Base-by-base conservation (phyloP, 768 basidiomycete genomes). In the Mycena sanguinolenta region DNA sequence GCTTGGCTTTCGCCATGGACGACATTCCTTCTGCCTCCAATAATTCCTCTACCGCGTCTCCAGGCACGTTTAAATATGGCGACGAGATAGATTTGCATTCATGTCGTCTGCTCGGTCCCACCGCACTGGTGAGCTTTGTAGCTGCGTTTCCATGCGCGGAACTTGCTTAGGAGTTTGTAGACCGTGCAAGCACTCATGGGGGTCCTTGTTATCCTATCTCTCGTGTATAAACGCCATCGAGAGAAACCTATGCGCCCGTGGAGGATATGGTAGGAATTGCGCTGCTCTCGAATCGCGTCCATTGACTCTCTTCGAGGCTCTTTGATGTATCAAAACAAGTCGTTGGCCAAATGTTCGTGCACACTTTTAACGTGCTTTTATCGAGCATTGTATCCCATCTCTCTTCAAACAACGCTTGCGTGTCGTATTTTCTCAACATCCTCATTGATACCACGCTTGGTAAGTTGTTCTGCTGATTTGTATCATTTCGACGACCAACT, bases 291-390 rank as follows among this genome's bases (percentile, higher is more conserved):
- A 42, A 8, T 50, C 28, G 13, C 58, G 44, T 55, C 17, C 42
- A 57, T 74, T 77, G 53, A 75, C 59, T n/a, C 65, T 23, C 27
- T 46, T 19, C 57, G 73, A 95, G 94, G 95, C 77, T 93, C n/a
- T 96, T 94, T 79, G 96, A 98, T 75, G 93, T 98, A 6, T 92
- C 91, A 3, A 98, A 98, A 79, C 97, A 98, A 84, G 83, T 98
- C 63, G 86, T 93, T 17, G 97, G 95, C 54, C 92, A 94, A 76
- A 85, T 92, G 83, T 92, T 94, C 75, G 89, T 96, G 4, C 95
- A 96, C 76, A 88, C 87, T 3, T 83, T 89, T 50, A 96, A 96
- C 77, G 87, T 96, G 25, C 82, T 95, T 39, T 89, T 95, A 58
- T 96, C 96, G 30, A 90, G 90, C 74, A 74, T 95, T 36, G 89